A percentile compares a stretch with the other conserved stretches of the same genome.
phyloP scores from a whole-genome alignment of 441 rosid species.

The Iberis amara region DNA sequence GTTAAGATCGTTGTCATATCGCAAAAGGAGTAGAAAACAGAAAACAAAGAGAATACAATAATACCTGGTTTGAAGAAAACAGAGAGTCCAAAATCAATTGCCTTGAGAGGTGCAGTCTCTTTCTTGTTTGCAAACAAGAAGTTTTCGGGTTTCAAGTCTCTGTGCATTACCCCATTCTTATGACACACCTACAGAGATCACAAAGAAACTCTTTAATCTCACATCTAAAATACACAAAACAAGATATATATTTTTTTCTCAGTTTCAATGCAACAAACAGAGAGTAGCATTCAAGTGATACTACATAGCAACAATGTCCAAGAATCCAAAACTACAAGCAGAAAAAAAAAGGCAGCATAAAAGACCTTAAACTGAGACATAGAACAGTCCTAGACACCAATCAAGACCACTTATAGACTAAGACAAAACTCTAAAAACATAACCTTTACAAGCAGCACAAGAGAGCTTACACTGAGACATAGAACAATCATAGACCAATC shows the following conservation, averaged over 20 bases:
- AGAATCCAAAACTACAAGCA: constrained; percentile 9
- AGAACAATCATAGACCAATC: not conserved
- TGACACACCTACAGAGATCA: constrained; percentile 49
- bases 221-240: no score
- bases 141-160: constrained; percentile 61
- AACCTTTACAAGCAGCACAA: not conserved
- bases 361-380: not conserved
- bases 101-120: constrained; percentile 61
- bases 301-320: not conserved
- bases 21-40: constrained; percentile 1
- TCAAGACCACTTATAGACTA: constrained; percentile 1
- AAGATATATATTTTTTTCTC: no score
- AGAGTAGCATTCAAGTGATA: constrained; percentile 11
- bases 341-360: not conserved
- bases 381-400: not conserved
- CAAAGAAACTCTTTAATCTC: not conserved
- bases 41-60: constrained; percentile 4
- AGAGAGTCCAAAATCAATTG: constrained; percentile 69
- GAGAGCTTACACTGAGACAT: constrained; percentile 1
- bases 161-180: constrained; percentile 15
- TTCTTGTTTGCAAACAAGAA: constrained; percentile 63
- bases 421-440: not conserved
- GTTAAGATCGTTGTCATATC: not conserved
- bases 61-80: constrained; percentile 71
- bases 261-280: not conserved